Percentiles rank a stretch among this genome's conserved stretches.
phyloP scores from a whole-genome alignment of 1,139 yeast species.

The Suhomyces coccinellae region DNA sequence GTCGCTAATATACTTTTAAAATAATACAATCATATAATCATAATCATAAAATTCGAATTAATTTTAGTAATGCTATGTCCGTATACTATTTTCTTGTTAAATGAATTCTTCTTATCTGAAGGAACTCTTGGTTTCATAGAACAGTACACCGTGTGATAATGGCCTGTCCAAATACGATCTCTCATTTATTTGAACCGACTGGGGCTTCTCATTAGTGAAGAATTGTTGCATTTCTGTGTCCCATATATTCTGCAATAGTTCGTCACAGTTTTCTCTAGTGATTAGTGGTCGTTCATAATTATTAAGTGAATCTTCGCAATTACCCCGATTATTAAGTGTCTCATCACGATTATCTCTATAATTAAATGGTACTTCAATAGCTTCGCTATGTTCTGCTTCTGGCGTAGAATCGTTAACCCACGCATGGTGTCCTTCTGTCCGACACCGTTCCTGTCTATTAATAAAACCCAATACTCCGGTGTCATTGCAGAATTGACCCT shows the following conservation, averaged over 20 bases:
- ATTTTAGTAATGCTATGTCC: too few species aligned
- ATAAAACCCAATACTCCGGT: conserved; percentile 18
- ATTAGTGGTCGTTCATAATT: not conserved
- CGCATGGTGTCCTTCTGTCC: not conserved
- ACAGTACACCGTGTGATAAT: not conserved
- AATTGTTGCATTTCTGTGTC: conserved; percentile 10
- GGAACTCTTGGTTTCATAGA: too few species aligned
- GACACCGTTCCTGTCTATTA: conserved; percentile 8
- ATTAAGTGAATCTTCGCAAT: too few species aligned
- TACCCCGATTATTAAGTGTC: conserved; percentile 11
- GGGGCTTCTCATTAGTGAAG: not conserved
- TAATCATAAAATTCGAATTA: too few species aligned
- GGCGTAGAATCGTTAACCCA: not conserved
- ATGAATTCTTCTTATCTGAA: not conserved
- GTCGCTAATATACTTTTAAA: too few species aligned
- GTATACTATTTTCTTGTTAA: conserved; percentile 43
- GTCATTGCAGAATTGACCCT: conserved; percentile 11
- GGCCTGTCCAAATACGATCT: not conserved
- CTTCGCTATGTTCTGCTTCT: not conserved
- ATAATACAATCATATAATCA: too few species aligned
- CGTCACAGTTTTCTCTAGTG: not conserved
- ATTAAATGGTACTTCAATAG: not conserved
- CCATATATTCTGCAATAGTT: conserved; percentile 14
- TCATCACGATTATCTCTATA: not conserved
- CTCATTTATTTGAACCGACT: not conserved